Conservation (phyloP, 371 early-diverging fungal genomes). For the Rhizopus sp. region DNA sequence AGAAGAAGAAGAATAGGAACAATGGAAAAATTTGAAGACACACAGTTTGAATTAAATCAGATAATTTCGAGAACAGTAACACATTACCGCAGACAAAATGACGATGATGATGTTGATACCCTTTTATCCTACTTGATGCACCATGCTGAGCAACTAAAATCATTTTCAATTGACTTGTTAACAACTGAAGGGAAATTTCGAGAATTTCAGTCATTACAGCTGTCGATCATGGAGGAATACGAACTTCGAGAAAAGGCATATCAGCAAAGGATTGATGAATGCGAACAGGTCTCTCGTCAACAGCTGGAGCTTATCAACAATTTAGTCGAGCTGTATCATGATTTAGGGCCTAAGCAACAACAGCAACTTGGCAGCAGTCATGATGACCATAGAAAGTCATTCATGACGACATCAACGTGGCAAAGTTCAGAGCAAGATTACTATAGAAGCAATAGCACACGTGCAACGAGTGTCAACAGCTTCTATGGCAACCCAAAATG, state of each 20-base stretch:
- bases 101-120: background rate
- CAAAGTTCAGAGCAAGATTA: slow-evolving; percentile 16
- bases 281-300: slow-evolving; percentile 21
- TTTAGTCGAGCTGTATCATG: slow-evolving; percentile 16
- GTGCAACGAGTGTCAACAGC: background rate
- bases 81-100: background rate
- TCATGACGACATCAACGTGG: slow-evolving; percentile 7
- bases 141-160: slow-evolving; percentile 28
- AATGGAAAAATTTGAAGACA: background rate
- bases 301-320: slow-evolving; percentile 22
- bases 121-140: slow-evolving; percentile 6
- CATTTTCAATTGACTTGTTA: slow-evolving; percentile 27
- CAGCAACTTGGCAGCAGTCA: too few species aligned
- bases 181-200: slow-evolving; percentile 24
- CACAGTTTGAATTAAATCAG: background rate
- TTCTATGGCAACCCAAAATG: background rate
- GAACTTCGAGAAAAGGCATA: slow-evolving; percentile 26
- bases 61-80: background rate
- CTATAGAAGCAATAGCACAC: background rate
- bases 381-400: background rate
- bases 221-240: slow-evolving; percentile 17
- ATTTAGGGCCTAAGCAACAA: background rate
- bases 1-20: background rate
- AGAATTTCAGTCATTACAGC: slow-evolving; percentile 18
- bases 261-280: slow-evolving; percentile 21